Percentiles rank a stretch among this genome's conserved stretches.
Evolutionary conservation across 768 basidiomycete species (phyloP).

Genomic region (Boletus sp.): DNA sequence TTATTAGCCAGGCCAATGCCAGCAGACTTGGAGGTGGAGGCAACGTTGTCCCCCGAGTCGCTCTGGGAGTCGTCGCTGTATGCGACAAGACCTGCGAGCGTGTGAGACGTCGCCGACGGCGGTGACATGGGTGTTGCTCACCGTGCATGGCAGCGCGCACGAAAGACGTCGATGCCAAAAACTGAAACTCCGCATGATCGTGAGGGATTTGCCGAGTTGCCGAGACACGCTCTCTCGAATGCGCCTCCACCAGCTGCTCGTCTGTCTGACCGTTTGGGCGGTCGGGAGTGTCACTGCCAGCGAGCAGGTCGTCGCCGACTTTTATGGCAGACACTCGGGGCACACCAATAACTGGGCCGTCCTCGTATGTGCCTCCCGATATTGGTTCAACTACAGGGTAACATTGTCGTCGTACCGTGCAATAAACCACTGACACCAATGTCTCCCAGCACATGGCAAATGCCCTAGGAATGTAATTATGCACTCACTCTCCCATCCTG

Average conservation of each 20-base stretch:
- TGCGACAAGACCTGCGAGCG: slow-evolving; percentile 51
- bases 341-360: slow-evolving; percentile 99
- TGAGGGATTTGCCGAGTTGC: slow-evolving; percentile 24
- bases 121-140: slow-evolving; percentile 17
- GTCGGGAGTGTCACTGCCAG: slow-evolving; percentile 28
- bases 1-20: slow-evolving; percentile 19
- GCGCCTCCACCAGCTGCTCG: slow-evolving; percentile 30
- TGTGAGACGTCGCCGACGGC: slow-evolving; percentile 4
- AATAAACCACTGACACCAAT: neutral
- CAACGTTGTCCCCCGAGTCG: slow-evolving; percentile 47
- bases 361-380: slow-evolving; percentile 87
- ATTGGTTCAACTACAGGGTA: slow-evolving; percentile 99
- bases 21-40: slow-evolving; percentile 28
- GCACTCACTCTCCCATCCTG: neutral
- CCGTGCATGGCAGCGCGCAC: slow-evolving; percentile 27
- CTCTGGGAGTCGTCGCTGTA: slow-evolving; percentile 66
- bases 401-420: slow-evolving; percentile 24
- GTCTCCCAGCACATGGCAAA: slow-evolving; percentile 92
- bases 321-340: slow-evolving; percentile 44
- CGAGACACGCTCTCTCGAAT: slow-evolving; percentile 20
- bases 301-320: slow-evolving; percentile 42
- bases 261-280: slow-evolving; percentile 28
- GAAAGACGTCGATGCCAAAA: neutral
- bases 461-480: slow-evolving; percentile 89
- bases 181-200: slow-evolving; percentile 26